These are phyloP conservation scores for Aphanomyces cochlioides DNA, from an alignment of 352 stramenopile species.

Conservation along the genomic window DNA sequence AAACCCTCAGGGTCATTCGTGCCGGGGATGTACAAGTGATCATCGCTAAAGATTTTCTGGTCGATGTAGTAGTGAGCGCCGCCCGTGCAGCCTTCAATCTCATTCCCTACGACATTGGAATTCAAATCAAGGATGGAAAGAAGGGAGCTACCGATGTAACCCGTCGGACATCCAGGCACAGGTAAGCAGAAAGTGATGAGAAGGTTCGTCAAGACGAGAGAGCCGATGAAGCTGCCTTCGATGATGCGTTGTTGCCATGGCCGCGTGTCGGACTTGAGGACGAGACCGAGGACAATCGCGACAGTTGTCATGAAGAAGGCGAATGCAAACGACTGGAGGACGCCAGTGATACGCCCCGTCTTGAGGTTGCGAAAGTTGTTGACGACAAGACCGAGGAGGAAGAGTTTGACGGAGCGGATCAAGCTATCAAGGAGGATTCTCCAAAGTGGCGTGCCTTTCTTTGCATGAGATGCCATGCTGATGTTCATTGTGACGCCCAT, in stretches of 20 bases:
- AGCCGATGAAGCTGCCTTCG: not conserved
- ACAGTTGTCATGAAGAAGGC: slow-evolving; percentile 13
- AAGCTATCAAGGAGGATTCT: slow-evolving; percentile 22
- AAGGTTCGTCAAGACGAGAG: slow-evolving; percentile 36
- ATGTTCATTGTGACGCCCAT: slow-evolving; percentile 45
- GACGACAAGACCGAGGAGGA: slow-evolving; percentile 63
- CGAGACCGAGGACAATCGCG: not conserved
- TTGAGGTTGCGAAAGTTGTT: slow-evolving; percentile 57
- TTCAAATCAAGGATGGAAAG: not conserved
- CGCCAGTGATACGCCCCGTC: slow-evolving; percentile 55
- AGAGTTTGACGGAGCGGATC: slow-evolving; percentile 49
- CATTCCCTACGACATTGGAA: slow-evolving; percentile 34
- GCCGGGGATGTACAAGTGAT: slow-evolving; percentile 58
- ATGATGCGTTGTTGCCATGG: not conserved
- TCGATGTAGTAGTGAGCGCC: slow-evolving; percentile 76
- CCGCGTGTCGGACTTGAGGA: not conserved
- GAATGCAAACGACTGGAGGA: slow-evolving; percentile 26
- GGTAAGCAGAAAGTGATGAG: slow-evolving; percentile 46
- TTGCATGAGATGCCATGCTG: slow-evolving; percentile 14
- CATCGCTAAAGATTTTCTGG: slow-evolving; percentile 47
- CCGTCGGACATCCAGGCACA: slow-evolving; percentile 65
- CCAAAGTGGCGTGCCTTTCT: slow-evolving; percentile 4
- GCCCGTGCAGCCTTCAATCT: slow-evolving; percentile 63
- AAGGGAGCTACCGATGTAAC: slow-evolving; percentile 51
- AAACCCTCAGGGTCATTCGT: slow-evolving; percentile 75